Conservation (phyloP, 2,329 filamentous ascomycete species). For the Aspergillus luchuensis region DNA sequence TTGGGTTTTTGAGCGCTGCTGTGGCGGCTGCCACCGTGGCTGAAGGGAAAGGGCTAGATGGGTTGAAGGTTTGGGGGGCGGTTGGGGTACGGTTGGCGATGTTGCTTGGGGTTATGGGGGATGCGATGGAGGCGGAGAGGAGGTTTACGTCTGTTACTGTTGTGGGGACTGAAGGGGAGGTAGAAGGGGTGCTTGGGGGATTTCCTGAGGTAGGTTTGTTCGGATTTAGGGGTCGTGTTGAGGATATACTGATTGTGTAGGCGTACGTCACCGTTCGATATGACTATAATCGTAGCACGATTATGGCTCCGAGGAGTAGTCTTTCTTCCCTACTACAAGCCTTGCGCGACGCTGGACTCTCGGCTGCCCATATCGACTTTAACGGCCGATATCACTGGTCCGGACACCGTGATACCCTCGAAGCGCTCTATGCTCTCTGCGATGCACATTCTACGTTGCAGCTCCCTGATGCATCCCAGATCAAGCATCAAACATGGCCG, state of each 20-base stretch:
- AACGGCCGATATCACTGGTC: constrained; percentile 25
- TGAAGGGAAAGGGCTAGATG: neutral
- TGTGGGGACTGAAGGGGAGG: too few relatives aligned
- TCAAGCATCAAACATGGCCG: constrained; percentile 1
- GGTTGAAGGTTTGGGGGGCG: constrained; percentile 10
- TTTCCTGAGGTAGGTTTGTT: constrained; percentile 13
- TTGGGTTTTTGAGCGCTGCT: constrained; percentile 21
- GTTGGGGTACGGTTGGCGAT: constrained; percentile 20
- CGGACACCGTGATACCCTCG: constrained; percentile 11
- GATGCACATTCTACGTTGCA: constrained; percentile 9
- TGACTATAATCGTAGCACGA: constrained; percentile 18
- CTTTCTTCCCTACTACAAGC: constrained; percentile 10
- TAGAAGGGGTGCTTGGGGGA: neutral
- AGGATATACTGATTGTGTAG: constrained; percentile 6
- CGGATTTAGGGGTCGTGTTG: neutral
- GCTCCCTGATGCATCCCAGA: constrained; percentile 14
- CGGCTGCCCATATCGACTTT: constrained; percentile 17
- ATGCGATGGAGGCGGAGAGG: constrained; percentile 18
- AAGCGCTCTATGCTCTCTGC: constrained; percentile 14
- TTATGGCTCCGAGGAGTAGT: constrained; percentile 18
- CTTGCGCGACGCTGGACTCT: constrained; percentile 16
- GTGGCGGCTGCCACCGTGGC: constrained; percentile 12
- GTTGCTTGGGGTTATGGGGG: constrained; percentile 19
- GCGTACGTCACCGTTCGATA: constrained; percentile 21
- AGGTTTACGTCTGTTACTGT: constrained; percentile 20